Conservation (phyloP, 495 filamentous ascomycete species). For the Penicillium bialowiezense region DNA sequence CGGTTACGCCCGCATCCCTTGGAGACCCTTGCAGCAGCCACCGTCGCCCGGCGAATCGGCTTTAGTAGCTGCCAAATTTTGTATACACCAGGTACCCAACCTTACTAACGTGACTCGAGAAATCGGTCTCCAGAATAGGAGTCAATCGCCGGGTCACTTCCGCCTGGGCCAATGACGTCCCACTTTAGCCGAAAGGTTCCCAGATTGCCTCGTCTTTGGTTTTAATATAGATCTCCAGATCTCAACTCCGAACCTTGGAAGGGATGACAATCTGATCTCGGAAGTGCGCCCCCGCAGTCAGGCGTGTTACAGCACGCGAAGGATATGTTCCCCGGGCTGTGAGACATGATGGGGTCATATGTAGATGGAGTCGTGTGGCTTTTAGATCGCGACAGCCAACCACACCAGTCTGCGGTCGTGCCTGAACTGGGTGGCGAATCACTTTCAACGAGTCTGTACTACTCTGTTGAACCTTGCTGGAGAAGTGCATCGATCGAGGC, state of each 20-base stretch:
- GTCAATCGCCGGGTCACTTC: background rate
- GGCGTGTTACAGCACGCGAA: background rate
- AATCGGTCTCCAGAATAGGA: background rate
- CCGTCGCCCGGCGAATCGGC: background rate
- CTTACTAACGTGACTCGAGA: background rate
- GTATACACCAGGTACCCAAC: background rate
- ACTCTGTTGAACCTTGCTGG: constrained; percentile 15
- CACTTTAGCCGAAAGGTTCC: background rate
- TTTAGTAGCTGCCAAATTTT: background rate
- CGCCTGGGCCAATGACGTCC: background rate
- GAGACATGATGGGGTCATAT: constrained; percentile 16
- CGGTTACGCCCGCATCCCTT: constrained; percentile 1
- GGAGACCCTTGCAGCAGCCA: constrained; percentile 6
- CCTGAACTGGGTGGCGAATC: constrained; percentile 23
- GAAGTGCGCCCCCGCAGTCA: background rate
- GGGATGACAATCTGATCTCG: background rate
- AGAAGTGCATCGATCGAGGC: background rate
- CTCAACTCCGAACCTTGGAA: background rate
- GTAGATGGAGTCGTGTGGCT: too few species aligned
- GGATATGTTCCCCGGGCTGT: background rate
- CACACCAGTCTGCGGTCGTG: background rate
- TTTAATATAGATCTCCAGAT: background rate
- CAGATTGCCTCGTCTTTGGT: too few species aligned
- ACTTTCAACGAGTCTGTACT: constrained; percentile 10
- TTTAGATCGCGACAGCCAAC: too few species aligned